Evolutionary conservation across 208 protist species (phyloP), one percentile per base, ranked within the genome.

Genomic region (Leishmania gerbilli): DNA sequence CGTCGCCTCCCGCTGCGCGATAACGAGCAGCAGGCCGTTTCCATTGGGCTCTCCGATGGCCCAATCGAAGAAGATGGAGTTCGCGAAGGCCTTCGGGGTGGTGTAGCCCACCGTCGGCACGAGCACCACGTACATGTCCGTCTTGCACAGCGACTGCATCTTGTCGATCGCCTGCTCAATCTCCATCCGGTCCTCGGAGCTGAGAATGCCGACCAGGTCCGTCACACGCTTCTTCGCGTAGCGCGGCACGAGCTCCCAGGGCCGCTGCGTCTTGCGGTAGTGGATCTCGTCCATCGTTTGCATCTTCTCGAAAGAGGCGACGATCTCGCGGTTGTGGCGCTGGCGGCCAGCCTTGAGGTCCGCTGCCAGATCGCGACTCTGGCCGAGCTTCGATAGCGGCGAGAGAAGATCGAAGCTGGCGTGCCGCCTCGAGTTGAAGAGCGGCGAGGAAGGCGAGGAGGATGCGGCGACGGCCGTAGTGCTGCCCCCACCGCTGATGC

Each of bases 11-110:
- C 84, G 89, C 84, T 97, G 94, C 1, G 92, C 85, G 76, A 97
- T 95, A 34, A 97, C 56, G 13, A 97, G 86, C 62, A 97, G 86
- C 76, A 97, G 83, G 0, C 94, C 94, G 82, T 95, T 97, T 17
- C 92, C 94, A 15, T 84, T 62, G 4, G 90, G 90, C 76, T 94
- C 90, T 7, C 94, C 94, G 71, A 97, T 94, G 15, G 81, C 88
- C 94, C 94, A 97, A 81, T 97, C 84, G 60, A 94, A 95, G 79
- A 97, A 95, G 79, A 97, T 93, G 71, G 91, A 95, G 81, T 95
- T 94, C 21, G 92, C 92, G 79, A 97, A 97, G 24, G 90, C 92
- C 55, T 87, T 89, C 27, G 91, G 89, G 49, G 91, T 94, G 42
- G 89, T 93, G 87, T 96, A 96, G 74, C 94, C 94, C 31, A 97